Evolutionary conservation across 129 eudicot species (phyloP).

Genomic region (Flaveria ramosissima): DNA sequence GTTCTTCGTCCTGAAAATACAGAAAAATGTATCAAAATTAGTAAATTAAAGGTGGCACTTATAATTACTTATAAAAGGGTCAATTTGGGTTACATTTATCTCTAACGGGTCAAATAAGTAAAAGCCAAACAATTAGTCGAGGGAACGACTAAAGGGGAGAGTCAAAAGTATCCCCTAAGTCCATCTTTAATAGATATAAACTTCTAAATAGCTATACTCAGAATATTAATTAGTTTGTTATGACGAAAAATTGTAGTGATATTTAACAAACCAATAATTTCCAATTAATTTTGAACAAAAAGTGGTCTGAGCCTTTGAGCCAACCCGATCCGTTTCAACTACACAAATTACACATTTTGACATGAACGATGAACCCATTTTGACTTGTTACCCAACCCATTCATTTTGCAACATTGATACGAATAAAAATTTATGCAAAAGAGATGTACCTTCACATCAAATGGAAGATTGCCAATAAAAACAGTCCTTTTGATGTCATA

Average conservation of each 20-base stretch:
- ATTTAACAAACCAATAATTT: not conserved
- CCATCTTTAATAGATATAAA: not conserved
- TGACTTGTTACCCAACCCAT: not conserved
- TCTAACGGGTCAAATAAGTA: not conserved
- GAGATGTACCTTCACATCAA: slow-evolving; percentile 80
- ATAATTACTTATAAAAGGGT: not conserved
- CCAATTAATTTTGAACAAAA: not conserved
- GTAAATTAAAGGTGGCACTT: not conserved
- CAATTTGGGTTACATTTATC: not conserved
- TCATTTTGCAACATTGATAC: not conserved
- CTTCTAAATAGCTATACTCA: not conserved
- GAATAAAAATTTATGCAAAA: not conserved
- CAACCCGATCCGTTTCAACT: not conserved
- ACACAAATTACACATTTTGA: not conserved
- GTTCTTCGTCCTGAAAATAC: slow-evolving; percentile 75
- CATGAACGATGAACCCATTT: not conserved
- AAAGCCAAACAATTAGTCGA: not conserved
- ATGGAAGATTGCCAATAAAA: slow-evolving; percentile 90
- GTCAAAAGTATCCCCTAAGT: not conserved
- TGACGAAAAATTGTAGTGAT: not conserved
- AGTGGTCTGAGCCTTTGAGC: too few relatives aligned
- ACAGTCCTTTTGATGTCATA: slow-evolving; percentile 87
- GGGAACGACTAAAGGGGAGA: not conserved
- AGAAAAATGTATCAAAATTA: not conserved
- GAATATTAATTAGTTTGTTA: not conserved